Percentiles rank a stretch among this genome's conserved stretches.
These are phyloP conservation scores for Penicillium sp. DNA, from an alignment of 2,329 filamentous ascomycete genomes.

Conservation along the genomic window DNA sequence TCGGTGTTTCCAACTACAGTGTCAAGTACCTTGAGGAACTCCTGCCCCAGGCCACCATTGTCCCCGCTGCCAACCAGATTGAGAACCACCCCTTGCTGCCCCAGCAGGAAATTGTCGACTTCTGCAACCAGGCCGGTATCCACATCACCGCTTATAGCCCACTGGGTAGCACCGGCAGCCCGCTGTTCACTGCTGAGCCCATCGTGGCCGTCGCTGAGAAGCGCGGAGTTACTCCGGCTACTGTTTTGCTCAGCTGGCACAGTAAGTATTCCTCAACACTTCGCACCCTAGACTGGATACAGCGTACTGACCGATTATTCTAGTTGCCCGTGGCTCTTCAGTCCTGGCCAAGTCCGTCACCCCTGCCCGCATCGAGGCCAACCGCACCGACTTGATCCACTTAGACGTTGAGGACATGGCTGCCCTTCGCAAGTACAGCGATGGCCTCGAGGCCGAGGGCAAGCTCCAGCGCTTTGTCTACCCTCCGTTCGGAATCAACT, in stretches of 20 bases:
- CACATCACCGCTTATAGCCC: slow-evolving; percentile 54
- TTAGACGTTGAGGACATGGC: slow-evolving; percentile 41
- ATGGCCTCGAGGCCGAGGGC: slow-evolving; percentile 30
- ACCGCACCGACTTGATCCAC: slow-evolving; percentile 37
- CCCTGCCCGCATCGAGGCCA: slow-evolving; percentile 42
- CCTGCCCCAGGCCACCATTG: slow-evolving; percentile 56
- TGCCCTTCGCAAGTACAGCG: slow-evolving; percentile 38
- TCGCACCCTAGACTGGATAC: not conserved
- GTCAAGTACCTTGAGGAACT: slow-evolving; percentile 55
- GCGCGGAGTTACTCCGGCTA: slow-evolving; percentile 39
- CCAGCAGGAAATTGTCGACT: slow-evolving; percentile 53
- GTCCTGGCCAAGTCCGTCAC: slow-evolving; percentile 45
- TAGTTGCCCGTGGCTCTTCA: slow-evolving; percentile 40
- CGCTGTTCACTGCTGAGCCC: slow-evolving; percentile 42
- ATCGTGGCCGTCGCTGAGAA: slow-evolving; percentile 44
- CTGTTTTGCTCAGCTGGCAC: slow-evolving; percentile 46
- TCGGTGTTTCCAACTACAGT: slow-evolving; percentile 61
- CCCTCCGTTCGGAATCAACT: slow-evolving; percentile 65
- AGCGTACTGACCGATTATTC: not conserved
- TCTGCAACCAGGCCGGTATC: slow-evolving; percentile 51
- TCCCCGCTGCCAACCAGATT: slow-evolving; percentile 74
- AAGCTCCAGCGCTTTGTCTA: slow-evolving; percentile 57
- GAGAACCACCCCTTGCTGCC: slow-evolving; percentile 72
- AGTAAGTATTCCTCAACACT: slow-evolving; percentile 25
- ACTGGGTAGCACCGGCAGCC: slow-evolving; percentile 44